Conservation (phyloP, 805 yeast species). For the Candida pseudofarinosa region DNA sequence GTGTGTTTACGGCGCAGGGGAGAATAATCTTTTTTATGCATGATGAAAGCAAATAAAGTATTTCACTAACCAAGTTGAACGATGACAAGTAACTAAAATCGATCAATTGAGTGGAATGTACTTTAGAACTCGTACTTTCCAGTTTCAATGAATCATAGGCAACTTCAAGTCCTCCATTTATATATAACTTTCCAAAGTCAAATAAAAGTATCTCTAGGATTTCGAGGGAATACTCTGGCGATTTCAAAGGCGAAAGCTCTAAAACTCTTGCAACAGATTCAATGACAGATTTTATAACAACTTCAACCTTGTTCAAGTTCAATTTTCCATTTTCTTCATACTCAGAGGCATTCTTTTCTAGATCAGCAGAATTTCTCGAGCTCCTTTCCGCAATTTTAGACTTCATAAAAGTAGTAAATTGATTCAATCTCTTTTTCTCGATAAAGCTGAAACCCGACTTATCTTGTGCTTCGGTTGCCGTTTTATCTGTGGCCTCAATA, state of each 20-base stretch:
- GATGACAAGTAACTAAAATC: slow-evolving; percentile 47
- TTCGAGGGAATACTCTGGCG: slow-evolving; percentile 60
- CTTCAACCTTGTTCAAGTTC: slow-evolving; percentile 51
- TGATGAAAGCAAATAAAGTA: slow-evolving; percentile 62
- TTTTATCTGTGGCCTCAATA: slow-evolving; percentile 15
- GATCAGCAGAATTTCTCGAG: slow-evolving; percentile 31
- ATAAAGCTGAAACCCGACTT: slow-evolving; percentile 27
- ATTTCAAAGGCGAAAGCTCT: slow-evolving; percentile 63
- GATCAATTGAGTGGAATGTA: slow-evolving; percentile 22
- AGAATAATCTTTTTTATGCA: slow-evolving; percentile 70
- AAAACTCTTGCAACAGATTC: slow-evolving; percentile 75
- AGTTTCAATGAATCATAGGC: slow-evolving; percentile 47
- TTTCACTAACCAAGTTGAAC: slow-evolving; percentile 53
- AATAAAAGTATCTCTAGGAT: slow-evolving; percentile 62
- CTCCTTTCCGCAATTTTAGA: slow-evolving; percentile 32
- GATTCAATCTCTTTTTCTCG: slow-evolving; percentile 46
- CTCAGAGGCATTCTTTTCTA: slow-evolving; percentile 12
- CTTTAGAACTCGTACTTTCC: slow-evolving; percentile 25
- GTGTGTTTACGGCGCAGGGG: slow-evolving; percentile 65
- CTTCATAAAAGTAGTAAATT: slow-evolving; percentile 56
- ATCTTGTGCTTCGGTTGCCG: slow-evolving; percentile 16
- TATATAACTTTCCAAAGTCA: slow-evolving; percentile 69
- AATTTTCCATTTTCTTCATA: slow-evolving; percentile 24
- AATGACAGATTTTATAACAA: slow-evolving; percentile 62
- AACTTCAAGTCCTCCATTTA: slow-evolving; percentile 72